Base-by-base conservation (phyloP, 495 filamentous ascomycete genomes). In the Penicillium chermesinum region DNA sequence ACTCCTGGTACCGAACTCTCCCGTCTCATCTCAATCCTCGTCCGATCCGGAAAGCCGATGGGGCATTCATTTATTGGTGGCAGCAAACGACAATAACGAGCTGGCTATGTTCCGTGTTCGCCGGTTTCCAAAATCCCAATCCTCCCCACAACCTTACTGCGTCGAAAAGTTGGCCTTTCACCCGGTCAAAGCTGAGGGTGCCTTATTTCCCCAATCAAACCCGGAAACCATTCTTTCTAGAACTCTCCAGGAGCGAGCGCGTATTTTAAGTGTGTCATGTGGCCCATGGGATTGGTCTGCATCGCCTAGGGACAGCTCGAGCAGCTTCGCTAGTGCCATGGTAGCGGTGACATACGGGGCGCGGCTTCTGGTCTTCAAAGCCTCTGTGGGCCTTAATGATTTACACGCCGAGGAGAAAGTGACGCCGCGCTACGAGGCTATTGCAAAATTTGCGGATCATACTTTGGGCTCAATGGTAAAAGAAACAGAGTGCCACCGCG, bases 81-180 rank as follows among this genome's bases (percentile, higher is more conserved):
- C 73, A 0, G 52, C 65, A 1, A 74, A 69, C 49, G 72, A 75
- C 57, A 51, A 57, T n/a, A 73, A 73, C 47, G 67, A 76, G 47
- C 43, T 71, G 20, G 55, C 64, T 38, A 32, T 72, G 5, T 41
- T 76, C 17, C 58, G 49, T 1, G 44, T 63, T 2, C 50, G 35
- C 30, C 43, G 56, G 35, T 48, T 43, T 19, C 13, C 30, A 13
- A 9, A 15, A 10, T 3, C 22, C 3, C 36, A 51, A 21, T 21
- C 30, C 15, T 35, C 43, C 25, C 44, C 20, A 6, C 27, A 25
- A 17, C 19, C 40, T 13, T 64, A 64, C 47, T 20, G 47, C 7
- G 38, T 64, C 2, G 50, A 67, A 1, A 58, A 70, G 13, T 17
- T 72, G 14, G 49, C 59, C 17, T 19, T 52, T 17, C 52, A 54